Conservation (phyloP, 495 filamentous ascomycete genomes). For the Penicillium turbatum region DNA sequence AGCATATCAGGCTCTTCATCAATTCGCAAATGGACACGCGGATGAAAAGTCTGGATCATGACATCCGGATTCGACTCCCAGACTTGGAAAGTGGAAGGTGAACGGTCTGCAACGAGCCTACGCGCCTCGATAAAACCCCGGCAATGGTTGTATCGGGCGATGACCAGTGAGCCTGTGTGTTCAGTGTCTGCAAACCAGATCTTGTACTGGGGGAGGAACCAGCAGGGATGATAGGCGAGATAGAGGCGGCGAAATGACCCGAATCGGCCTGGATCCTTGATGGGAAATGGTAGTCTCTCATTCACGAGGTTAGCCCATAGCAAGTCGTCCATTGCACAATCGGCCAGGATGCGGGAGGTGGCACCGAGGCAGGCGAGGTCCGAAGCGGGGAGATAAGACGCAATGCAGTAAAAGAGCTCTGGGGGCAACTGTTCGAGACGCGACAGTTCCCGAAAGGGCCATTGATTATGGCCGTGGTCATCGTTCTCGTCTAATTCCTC, state of each 20-base stretch:
- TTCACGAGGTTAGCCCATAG: constrained; percentile 63
- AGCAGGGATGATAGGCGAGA: constrained; percentile 67
- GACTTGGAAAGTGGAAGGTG: constrained; percentile 43
- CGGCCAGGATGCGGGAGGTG: constrained; percentile 52
- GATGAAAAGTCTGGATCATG: constrained; percentile 69
- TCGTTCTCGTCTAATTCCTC: background rate
- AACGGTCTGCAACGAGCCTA: constrained; percentile 63
- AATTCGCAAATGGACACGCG: constrained; percentile 61
- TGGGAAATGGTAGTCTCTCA: constrained; percentile 51
- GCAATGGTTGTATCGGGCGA: constrained; percentile 67
- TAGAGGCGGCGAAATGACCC: constrained; percentile 64
- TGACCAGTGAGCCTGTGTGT: constrained; percentile 64
- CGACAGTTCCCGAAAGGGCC: constrained; percentile 1
- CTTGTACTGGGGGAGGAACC: constrained; percentile 76
- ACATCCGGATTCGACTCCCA: constrained; percentile 68
- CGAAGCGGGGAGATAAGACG: constrained; percentile 54
- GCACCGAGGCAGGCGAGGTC: constrained; percentile 52
- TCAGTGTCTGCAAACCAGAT: constrained; percentile 80
- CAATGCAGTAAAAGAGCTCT: constrained; percentile 59
- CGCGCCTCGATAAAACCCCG: constrained; percentile 76
- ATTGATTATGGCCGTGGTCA: constrained; percentile 7
- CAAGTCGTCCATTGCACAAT: constrained; percentile 50
- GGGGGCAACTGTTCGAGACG: constrained; percentile 50
- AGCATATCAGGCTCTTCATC: constrained; percentile 68
- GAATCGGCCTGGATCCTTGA: constrained; percentile 51